Conservation (phyloP, 805 yeast genomes). For the Barnettozyma sucrosica region DNA sequence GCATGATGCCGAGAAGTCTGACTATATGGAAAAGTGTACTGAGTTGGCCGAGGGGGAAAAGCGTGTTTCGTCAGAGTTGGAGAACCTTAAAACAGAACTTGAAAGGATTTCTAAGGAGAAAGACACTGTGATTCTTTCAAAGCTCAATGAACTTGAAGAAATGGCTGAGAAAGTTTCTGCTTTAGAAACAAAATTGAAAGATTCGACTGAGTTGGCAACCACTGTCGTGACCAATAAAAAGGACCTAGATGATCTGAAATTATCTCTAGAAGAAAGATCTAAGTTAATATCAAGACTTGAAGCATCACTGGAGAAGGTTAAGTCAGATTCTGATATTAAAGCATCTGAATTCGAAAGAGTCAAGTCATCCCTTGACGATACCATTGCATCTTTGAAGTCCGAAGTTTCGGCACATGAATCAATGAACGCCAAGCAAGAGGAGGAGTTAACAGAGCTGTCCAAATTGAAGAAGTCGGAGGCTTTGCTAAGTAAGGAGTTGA, state of each 20-base stretch:
- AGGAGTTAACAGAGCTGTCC: slow-evolving; percentile 14
- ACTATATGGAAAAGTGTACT: neutral
- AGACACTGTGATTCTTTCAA: neutral
- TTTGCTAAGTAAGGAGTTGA: slow-evolving; percentile 20
- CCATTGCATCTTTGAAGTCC: slow-evolving; percentile 20
- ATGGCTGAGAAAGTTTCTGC: neutral
- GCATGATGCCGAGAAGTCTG: neutral
- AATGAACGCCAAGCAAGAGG: slow-evolving; percentile 17
- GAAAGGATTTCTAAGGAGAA: slow-evolving; percentile 4
- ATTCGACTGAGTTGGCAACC: neutral
- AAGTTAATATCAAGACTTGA: neutral
- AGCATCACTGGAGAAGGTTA: neutral
- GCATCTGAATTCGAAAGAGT: neutral
- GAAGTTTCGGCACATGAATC: slow-evolving; percentile 20
- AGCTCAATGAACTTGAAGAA: neutral
- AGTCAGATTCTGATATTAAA: neutral
- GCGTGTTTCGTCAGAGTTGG: slow-evolving; percentile 8
- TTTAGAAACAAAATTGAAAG: neutral
- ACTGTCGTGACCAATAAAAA: neutral
- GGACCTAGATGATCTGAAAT: neutral
- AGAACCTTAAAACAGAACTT: slow-evolving; percentile 19
- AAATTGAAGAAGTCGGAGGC: slow-evolving; percentile 21
- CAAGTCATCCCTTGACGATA: slow-evolving; percentile 14
- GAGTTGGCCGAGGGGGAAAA: neutral
- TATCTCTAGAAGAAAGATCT: neutral